Percentiles rank a stretch among this genome's conserved stretches.
These are phyloP conservation scores for Sanguinoderma infundibulare DNA, from an alignment of 1,284 basidiomycete genomes.

Conservation along the genomic window DNA sequence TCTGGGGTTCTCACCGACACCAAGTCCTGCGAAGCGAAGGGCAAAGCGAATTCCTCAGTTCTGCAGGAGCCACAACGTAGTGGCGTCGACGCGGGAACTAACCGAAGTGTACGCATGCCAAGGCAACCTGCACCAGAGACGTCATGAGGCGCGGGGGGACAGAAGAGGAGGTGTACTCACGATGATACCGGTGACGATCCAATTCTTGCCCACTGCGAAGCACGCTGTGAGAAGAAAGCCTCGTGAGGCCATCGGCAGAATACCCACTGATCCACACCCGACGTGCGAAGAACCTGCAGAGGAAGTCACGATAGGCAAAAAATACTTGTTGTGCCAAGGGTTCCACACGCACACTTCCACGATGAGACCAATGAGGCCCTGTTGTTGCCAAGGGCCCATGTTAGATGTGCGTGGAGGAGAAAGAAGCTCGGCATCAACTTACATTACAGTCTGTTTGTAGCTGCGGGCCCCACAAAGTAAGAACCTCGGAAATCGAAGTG, in stretches of 20 bases:
- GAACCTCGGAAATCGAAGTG: background rate
- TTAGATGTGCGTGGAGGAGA: background rate
- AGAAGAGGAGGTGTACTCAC: slow-evolving; percentile 18
- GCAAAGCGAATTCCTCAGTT: background rate
- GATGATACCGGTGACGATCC: slow-evolving; percentile 32
- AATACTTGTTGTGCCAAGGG: background rate
- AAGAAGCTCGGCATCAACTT: background rate
- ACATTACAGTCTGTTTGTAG: slow-evolving; percentile 38
- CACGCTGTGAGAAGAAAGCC: slow-evolving; percentile 10
- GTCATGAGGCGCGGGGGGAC: background rate
- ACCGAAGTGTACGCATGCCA: slow-evolving; percentile 31
- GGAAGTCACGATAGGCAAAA: background rate
- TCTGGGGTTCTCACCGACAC: slow-evolving; percentile 21
- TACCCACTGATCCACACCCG: slow-evolving; percentile 36
- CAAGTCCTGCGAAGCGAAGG: slow-evolving; percentile 16
- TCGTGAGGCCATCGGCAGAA: background rate
- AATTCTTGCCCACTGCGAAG: slow-evolving; percentile 31
- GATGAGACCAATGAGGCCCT: slow-evolving; percentile 35
- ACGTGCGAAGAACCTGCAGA: slow-evolving; percentile 36
- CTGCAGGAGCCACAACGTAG: background rate
- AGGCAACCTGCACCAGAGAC: slow-evolving; percentile 19
- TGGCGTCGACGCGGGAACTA: background rate
- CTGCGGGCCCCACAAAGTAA: slow-evolving; percentile 12
- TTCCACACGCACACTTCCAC: slow-evolving; percentile 30
- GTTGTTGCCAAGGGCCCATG: background rate